Base-by-base conservation (phyloP, 2,329 filamentous ascomycete genomes). In the Venturiaceae sp. region DNA sequence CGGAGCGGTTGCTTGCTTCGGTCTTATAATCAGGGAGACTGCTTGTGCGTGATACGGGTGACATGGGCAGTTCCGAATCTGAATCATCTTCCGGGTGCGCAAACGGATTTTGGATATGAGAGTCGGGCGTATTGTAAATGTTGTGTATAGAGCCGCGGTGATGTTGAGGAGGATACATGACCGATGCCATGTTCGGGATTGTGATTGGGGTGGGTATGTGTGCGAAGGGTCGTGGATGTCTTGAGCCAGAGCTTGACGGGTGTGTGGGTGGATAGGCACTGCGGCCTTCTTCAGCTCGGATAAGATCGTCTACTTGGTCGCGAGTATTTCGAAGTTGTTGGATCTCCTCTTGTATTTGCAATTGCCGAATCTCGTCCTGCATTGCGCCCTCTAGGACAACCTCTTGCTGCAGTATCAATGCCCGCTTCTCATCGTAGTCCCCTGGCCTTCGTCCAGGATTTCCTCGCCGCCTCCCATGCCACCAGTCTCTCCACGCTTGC, bases 381-480 rank as follows among this genome's bases (percentile, higher is more conserved):
- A 79, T 75, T 1, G 67, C 70, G 3, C 74, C 71, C 53, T 78
- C 76, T 3, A 75, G 68, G n/a, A 75, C 65, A 28, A 64, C 66
- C 55, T 80, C 76, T 55, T 78, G 74, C 58, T 74, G 70, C 3
- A 75, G 65, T 46, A 80, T 76, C 46, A 79, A 68, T 3, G 72
- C 70, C 32, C 74, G 71, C 66, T 81, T 81, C 65, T 82, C 79
- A 59, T 81, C 78, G 63, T 80, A 77, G 60, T 78, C 72, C 26
- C 64, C 64, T 33, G 69, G 67, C 41, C 66, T 70, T 54, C 64
- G 65, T 59, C 57, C 63, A 34, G 66, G 64, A 57, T 68, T 64
- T 57, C 68, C 66, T 61, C 66, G 69, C 58, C 69, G 68, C 54
- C 66, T 65, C 2, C 68, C 66, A 47, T 63, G 67, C 78, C 79